Base-by-base conservation (phyloP, 208 protist genomes). In the Phytomonas sp. region DNA sequence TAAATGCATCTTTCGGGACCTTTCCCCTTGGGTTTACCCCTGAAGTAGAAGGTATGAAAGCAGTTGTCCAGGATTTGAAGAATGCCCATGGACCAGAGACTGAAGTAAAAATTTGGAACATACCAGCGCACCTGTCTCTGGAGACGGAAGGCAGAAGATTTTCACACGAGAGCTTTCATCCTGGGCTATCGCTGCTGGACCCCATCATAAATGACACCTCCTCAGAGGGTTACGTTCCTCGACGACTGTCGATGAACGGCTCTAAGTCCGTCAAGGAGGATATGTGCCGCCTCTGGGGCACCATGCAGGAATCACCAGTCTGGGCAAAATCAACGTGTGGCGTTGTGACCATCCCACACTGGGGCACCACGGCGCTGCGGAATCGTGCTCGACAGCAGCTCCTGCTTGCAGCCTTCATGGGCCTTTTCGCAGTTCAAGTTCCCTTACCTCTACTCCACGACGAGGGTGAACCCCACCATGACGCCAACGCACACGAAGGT, bases 361-460 rank as follows among this genome's bases (percentile, higher is more conserved):
- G 87, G 87, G 60, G 60, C 0, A 75, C 68, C 8, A 40, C 36
- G 2, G 69, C 30, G 53, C 32, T 75, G 36, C 77, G 72, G 13
- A 60, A 32, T 29, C 62, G 59, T 17, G 78, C 89, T 31, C 17
- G 60, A 29, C 60, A 77, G 63, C 84, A 92, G 77, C 78, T 96
- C 32, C 77, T 88, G 60, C 75, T 96, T 7, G 87, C 83, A 29
- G 67, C 72, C 60, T 96, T 92, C 74, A 79, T 96, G 43, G 78
- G 87, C 32, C 66, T 93, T 8, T 66, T 72, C 5, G 86, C 84
- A 0, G 88, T 92, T 29, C 69, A 87, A 63, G 76, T 96, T 60
- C 80, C 91, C 30, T 72, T 96, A 63, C 91, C 90, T 65, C 60
- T 80, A 74, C 63, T 13, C 62, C 28, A 36, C 40, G 40, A 46